Conservation (phyloP, 345 rosid species). For the Sisymbrium irio region DNA sequence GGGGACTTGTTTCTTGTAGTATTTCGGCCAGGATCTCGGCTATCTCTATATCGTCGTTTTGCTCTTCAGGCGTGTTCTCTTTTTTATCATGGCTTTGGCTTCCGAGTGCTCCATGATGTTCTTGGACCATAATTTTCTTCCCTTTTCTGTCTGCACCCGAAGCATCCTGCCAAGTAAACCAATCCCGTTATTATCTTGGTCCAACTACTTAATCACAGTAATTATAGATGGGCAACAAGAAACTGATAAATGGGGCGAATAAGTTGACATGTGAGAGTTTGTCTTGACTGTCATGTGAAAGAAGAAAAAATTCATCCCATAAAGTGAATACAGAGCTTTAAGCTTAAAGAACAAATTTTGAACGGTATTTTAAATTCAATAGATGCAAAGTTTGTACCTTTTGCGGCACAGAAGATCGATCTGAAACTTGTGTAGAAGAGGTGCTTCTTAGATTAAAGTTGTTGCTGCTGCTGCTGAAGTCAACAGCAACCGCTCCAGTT, state of each 20-base stretch:
- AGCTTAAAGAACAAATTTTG: neutral
- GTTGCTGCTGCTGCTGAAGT: slow-evolving; percentile 32
- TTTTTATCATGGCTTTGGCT: slow-evolving; percentile 39
- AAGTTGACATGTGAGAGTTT: neutral
- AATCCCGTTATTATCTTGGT: neutral
- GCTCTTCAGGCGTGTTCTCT: slow-evolving; percentile 50
- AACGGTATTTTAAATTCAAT: neutral
- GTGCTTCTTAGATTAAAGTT: slow-evolving; percentile 38
- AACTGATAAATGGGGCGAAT: neutral
- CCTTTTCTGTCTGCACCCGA: slow-evolving; percentile 45
- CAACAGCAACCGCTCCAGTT: slow-evolving; percentile 38
- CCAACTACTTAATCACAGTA: neutral
- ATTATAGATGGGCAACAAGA: neutral
- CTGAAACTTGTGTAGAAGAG: slow-evolving; percentile 37
- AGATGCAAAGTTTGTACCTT: slow-evolving; percentile 44
- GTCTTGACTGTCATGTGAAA: too few species aligned
- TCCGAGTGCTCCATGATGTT: slow-evolving; percentile 32
- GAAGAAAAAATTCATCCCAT: neutral
- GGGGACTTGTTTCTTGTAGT: slow-evolving; percentile 84
- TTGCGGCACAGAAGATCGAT: slow-evolving; percentile 38
- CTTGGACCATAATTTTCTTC: slow-evolving; percentile 40
- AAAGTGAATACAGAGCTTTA: neutral
- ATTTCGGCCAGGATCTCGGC: slow-evolving; percentile 91
- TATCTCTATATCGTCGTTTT: slow-evolving; percentile 91
- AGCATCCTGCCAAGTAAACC: slow-evolving; percentile 50